Evolutionary conservation across 2,329 filamentous ascomycete genomes (phyloP), one percentile per base, ranked within the genome.

Genomic region (Fusarium sp.): DNA sequence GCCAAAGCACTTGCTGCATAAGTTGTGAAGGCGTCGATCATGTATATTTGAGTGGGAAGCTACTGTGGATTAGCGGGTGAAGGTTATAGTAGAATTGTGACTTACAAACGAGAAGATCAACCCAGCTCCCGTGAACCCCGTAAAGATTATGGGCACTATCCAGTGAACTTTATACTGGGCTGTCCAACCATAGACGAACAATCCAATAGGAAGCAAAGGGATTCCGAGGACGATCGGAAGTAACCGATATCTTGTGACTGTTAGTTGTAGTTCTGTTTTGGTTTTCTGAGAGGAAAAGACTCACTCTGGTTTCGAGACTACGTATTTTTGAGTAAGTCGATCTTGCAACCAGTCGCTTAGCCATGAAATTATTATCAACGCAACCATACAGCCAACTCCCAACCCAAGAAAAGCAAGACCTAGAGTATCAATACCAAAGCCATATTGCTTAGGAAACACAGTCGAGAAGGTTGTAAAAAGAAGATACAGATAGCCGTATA

Each of bases 141-240:
- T 63, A 9, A 63, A 63, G 11, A 63, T 57, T 3, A 63, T 63
- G 1, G 60, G 58, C 3, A 63, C 50, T 17, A 63, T 63, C 50
- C 43, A 63, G 33, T 63, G 60, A 6, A 63, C 42, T 17, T 63
- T 37, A 21, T 57, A 49, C 27, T 63, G 33, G 2, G 35, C 43
- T 3, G 58, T 63, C 58, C 60, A 63, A 1, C 60, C 58, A 9
- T 63, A 63, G 0, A 57, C 45, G 1, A 63, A 63, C 3, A 63
- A 15, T 0, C 60, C 60, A 0, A 62, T 36, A 0, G 59, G 58
- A 2, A 62, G 43, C 4, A 56, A 6, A 0, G 58, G 55, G 3
- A 60, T 53, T 0, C 55, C 59, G 8, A 62, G 23, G 4, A 45
- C 25, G 5, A 62, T 56, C 4, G 59, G 57, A 20, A 62, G 49